phyloP scores from a whole-genome alignment of 805 yeast genomes.

The Peterozyma xylosa region DNA sequence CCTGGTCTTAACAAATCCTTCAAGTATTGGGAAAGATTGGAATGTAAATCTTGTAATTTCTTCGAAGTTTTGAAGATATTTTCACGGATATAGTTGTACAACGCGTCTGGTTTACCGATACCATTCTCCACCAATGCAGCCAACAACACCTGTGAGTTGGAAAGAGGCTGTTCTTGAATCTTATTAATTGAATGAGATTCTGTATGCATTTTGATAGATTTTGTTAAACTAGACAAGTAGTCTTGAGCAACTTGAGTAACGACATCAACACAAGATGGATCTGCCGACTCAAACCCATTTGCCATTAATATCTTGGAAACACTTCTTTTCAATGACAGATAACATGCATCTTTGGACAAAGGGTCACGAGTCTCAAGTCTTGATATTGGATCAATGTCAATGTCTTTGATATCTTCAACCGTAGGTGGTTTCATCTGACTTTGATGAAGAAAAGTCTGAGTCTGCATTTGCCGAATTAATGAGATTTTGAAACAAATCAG shows the following conservation, averaged over 20 bases:
- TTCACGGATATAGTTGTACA: constrained; percentile 69
- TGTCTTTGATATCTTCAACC: constrained; percentile 45
- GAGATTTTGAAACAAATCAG: constrained; percentile 84
- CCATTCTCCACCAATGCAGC: constrained; percentile 81
- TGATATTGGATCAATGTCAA: constrained; percentile 80
- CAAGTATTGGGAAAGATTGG: constrained; percentile 61
- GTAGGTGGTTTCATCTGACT: constrained; percentile 68
- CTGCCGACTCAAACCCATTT: constrained; percentile 83
- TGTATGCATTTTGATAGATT: constrained; percentile 59
- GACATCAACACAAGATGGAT: constrained; percentile 68
- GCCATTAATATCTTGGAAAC: constrained; percentile 82
- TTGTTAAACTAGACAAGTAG: constrained; percentile 67
- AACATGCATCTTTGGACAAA: constrained; percentile 52
- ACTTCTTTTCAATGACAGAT: constrained; percentile 57
- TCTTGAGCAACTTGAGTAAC: constrained; percentile 79
- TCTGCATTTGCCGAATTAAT: constrained; percentile 84
- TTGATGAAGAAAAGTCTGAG: constrained; percentile 66
- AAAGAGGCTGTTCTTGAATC: constrained; percentile 12
- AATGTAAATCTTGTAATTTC: constrained; percentile 62
- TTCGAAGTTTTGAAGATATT: constrained; percentile 60
- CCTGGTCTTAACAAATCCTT: constrained; percentile 81
- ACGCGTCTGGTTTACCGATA: constrained; percentile 65
- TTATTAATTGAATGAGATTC: constrained; percentile 53
- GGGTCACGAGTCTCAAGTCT: constrained; percentile 64
- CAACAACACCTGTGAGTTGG: constrained; percentile 39